Evolutionary conservation across 2,329 filamentous ascomycete genomes (phyloP).

Genomic region (Trichoderma simmonsii): DNA sequence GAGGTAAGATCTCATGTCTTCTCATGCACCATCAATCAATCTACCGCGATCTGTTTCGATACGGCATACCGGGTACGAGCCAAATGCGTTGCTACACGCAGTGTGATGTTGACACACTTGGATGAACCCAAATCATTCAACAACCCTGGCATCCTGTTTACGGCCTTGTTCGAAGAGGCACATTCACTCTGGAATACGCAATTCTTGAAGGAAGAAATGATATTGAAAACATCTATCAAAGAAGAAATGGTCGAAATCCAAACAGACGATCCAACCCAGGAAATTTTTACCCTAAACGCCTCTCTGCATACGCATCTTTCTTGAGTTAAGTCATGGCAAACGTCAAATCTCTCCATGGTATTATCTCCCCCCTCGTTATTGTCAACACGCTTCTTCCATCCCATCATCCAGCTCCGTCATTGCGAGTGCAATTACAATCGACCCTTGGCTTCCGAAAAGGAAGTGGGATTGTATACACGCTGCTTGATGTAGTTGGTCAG

Average conservation of each 20-base stretch:
- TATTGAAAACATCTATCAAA: constrained; percentile 6
- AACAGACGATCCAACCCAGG: background rate
- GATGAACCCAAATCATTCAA: background rate
- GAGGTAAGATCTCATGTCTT: background rate
- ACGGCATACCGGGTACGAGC: background rate
- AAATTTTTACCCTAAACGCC: constrained; percentile 2
- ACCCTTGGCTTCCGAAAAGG: constrained; percentile 37
- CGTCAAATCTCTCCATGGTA: background rate
- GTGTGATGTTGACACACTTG: background rate
- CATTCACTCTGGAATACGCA: background rate
- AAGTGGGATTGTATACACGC: constrained; percentile 57
- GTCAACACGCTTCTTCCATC: background rate
- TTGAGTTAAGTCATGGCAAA: constrained; percentile 3
- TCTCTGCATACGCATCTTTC: background rate
- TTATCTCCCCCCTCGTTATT: background rate
- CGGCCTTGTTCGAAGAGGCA: background rate
- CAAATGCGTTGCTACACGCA: background rate
- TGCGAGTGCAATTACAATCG: constrained; percentile 28
- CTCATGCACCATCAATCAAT: background rate
- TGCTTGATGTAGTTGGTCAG: constrained; percentile 59
- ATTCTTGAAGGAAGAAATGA: background rate
- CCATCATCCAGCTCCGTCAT: background rate
- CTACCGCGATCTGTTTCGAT: background rate
- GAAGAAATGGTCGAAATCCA: background rate
- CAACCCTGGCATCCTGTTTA: too few relatives aligned